Conservation (phyloP, 129 eudicot genomes). For the Centella asiatica region DNA sequence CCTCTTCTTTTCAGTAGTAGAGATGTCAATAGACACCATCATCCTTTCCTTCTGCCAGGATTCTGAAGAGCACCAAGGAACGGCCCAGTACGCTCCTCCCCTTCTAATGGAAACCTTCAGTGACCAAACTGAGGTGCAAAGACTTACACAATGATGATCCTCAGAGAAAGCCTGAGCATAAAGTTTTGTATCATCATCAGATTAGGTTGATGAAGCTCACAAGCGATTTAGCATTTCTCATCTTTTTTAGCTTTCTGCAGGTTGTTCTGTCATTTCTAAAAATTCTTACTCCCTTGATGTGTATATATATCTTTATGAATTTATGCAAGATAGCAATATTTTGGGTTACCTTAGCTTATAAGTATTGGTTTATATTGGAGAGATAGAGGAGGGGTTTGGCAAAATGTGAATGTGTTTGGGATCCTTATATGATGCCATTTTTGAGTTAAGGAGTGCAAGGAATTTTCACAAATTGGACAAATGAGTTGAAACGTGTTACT, state of each 20-base stretch:
- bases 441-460: too few species aligned
- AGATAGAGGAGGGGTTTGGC: too few species aligned
- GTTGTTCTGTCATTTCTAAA: not conserved
- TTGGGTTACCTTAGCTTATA: not conserved
- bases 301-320: too few species aligned
- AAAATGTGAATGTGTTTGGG: too few species aligned
- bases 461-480: too few species aligned
- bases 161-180: not conserved
- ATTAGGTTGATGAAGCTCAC: not conserved
- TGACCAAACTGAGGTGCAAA: slow-evolving; percentile 59
- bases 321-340: not conserved
- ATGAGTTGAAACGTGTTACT: too few species aligned
- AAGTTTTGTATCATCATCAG: not conserved
- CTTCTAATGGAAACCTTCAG: slow-evolving; percentile 63
- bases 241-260: not conserved
- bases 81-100: slow-evolving; percentile 82
- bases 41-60: slow-evolving; percentile 93
- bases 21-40: slow-evolving; percentile 83
- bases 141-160: slow-evolving; percentile 50
- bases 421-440: too few species aligned
- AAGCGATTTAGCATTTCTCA: not conserved
- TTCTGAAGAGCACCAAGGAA: slow-evolving; percentile 81
- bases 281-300: not conserved
- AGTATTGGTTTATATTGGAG: too few species aligned
- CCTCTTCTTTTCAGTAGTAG: slow-evolving; percentile 85